phyloP scores from a whole-genome alignment of 805 yeast genomes.

The Hanseniaspora nectarophila region DNA sequence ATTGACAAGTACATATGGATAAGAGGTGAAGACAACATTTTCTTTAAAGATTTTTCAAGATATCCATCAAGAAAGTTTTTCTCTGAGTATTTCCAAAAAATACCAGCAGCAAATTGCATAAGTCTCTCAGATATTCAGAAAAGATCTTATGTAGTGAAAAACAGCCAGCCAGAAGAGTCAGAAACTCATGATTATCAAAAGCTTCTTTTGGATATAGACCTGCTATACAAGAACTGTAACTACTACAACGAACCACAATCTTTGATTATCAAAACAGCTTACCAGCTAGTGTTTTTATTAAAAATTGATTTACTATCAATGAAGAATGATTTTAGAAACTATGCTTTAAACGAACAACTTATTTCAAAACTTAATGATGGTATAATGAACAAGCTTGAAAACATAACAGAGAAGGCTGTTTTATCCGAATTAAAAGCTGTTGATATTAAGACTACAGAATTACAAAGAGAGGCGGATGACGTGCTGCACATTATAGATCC shows the following conservation, averaged over 20 bases:
- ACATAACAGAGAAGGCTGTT: slow-evolving; percentile 18
- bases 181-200: slow-evolving; percentile 25
- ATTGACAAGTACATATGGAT: slow-evolving; percentile 21
- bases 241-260: slow-evolving; percentile 57
- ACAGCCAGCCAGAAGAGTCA: slow-evolving; percentile 23
- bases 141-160: slow-evolving; percentile 24
- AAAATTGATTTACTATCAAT: slow-evolving; percentile 37
- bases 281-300: slow-evolving; percentile 44
- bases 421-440: slow-evolving; percentile 17
- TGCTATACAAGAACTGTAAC: slow-evolving; percentile 59
- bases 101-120: slow-evolving; percentile 42
- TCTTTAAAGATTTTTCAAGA: slow-evolving; percentile 46
- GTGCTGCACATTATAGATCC: slow-evolving; percentile 44
- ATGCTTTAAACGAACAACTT: slow-evolving; percentile 22
- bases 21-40: slow-evolving; percentile 21
- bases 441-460: slow-evolving; percentile 14
- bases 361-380: slow-evolving; percentile 19
- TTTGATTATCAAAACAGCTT: slow-evolving; percentile 57
- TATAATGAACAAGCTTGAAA: neutral
- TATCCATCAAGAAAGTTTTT: slow-evolving; percentile 63
- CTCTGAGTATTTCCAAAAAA: slow-evolving; percentile 66
- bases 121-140: slow-evolving; percentile 54
- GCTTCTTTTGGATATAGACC: slow-evolving; percentile 48
- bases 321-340: slow-evolving; percentile 27
- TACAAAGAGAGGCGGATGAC: slow-evolving; percentile 19